Evolutionary conservation across 805 yeast genomes (phyloP).

Genomic region (Wickerhamiella siamensis): DNA sequence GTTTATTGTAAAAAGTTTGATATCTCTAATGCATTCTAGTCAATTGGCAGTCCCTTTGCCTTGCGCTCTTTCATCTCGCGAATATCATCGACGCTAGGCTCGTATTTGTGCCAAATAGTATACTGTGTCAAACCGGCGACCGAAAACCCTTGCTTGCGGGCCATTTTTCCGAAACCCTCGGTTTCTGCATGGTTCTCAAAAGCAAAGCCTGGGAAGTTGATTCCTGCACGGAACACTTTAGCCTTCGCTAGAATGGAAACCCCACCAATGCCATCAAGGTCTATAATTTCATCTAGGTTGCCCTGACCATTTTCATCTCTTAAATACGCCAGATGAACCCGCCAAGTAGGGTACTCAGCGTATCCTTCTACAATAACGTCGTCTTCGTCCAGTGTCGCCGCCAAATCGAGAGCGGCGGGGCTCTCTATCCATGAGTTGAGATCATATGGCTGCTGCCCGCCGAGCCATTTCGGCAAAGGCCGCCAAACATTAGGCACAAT

Average conservation of each 20-base stretch:
- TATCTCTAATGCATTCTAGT: no score
- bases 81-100: constrained; percentile 86
- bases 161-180: constrained; percentile 86
- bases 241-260: constrained; percentile 85
- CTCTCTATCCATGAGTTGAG: constrained; percentile 93
- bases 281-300: constrained; percentile 80
- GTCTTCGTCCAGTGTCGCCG: constrained; percentile 56
- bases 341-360: constrained; percentile 93
- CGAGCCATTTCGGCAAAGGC: constrained; percentile 82
- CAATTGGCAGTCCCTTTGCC: constrained; percentile 20
- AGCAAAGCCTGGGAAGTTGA: constrained; percentile 91
- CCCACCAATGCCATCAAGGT: constrained; percentile 91
- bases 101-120: constrained; percentile 93
- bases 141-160: constrained; percentile 70
- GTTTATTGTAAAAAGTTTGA: no score
- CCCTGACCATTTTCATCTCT: constrained; percentile 73
- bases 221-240: constrained; percentile 66
- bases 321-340: constrained; percentile 88
- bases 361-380: constrained; percentile 98
- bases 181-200: constrained; percentile 94
- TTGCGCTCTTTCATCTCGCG: constrained; percentile 36
- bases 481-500: constrained; percentile 97
- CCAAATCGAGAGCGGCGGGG: constrained; percentile 41
- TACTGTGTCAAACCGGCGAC: constrained; percentile 90
- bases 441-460: constrained; percentile 87